A percentile compares a stretch with the other conserved stretches of the same genome.
Conservation (phyloP, 2,329 filamentous ascomycete species). For the Rugonectria rugulosa region DNA sequence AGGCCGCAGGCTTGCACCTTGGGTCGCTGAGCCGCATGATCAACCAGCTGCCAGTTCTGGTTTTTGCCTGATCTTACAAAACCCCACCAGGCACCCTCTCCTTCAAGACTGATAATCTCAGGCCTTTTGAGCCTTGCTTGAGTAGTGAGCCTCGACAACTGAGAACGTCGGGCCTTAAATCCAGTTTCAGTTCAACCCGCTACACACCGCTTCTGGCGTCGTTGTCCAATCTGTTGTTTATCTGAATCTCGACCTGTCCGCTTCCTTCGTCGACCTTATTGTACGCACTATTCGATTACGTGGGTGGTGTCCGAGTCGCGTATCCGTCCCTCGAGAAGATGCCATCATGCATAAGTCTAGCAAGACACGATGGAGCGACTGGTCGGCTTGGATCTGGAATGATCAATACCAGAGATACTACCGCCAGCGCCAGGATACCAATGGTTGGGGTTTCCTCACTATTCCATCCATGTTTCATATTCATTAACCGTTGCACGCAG, state of each 20-base stretch:
- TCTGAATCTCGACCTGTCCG: not conserved
- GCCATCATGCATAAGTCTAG: conserved; percentile 38
- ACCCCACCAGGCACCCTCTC: conserved; percentile 33
- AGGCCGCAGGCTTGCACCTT: conserved; percentile 23
- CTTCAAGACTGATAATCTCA: conserved; percentile 11
- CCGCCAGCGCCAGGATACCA: conserved; percentile 36
- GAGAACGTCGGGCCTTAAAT: conserved; percentile 23
- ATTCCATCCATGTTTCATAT: not conserved
- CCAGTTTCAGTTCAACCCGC: conserved; percentile 10
- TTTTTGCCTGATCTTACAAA: conserved; percentile 34
- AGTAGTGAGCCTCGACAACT: conserved; percentile 16
- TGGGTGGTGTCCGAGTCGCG: conserved; percentile 16
- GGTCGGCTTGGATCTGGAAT: conserved; percentile 42
- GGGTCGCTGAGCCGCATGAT: conserved; percentile 37
- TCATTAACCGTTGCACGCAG: conserved; percentile 28
- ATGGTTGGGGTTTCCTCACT: conserved; percentile 35
- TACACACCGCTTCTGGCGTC: conserved; percentile 1
- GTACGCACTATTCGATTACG: not conserved
- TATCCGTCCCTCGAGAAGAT: conserved; percentile 34
- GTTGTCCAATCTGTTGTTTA: conserved; percentile 5
- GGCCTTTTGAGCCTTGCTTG: conserved; percentile 17
- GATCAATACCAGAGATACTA: conserved; percentile 37
- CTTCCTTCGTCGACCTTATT: not conserved
- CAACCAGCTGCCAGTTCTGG: conserved; percentile 20
- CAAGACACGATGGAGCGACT: conserved; percentile 31